These are phyloP conservation scores for Thyridium curvatum DNA, from an alignment of 2,329 filamentous ascomycete genomes.

Conservation along the genomic window DNA sequence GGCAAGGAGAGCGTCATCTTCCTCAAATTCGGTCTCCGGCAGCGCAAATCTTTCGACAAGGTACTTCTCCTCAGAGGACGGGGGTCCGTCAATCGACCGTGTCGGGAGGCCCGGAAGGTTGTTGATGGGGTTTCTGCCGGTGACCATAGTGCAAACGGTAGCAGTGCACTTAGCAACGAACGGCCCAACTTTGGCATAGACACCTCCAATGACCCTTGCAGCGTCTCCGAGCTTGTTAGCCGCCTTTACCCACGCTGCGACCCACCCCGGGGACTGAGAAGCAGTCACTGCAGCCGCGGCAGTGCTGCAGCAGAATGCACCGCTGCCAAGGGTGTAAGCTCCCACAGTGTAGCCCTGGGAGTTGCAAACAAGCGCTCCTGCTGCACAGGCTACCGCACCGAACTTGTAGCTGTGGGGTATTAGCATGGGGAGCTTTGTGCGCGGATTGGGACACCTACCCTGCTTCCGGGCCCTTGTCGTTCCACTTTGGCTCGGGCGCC, in stretches of 20 bases:
- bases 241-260: background rate
- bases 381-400: constrained; percentile 1
- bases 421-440: background rate
- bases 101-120: background rate
- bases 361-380: constrained; percentile 1
- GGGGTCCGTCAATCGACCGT: background rate
- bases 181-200: background rate
- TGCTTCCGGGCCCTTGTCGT: constrained; percentile 1
- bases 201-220: background rate
- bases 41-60: background rate
- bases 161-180: constrained; percentile 1
- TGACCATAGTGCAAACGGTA: constrained; percentile 2
- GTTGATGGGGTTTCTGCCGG: background rate
- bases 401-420: constrained; percentile 3
- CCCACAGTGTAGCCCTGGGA: constrained; percentile 1
- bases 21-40: background rate
- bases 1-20: background rate
- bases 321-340: constrained; percentile 1
- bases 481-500: constrained; percentile 1
- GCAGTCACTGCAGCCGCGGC: constrained; percentile 1
- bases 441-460: constrained; percentile 1
- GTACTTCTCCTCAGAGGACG: background rate
- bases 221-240: background rate
- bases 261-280: constrained; percentile 2
- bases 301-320: constrained; percentile 1